phyloP scores from a whole-genome alignment of 306 rosid species.

The Delonix regia region DNA sequence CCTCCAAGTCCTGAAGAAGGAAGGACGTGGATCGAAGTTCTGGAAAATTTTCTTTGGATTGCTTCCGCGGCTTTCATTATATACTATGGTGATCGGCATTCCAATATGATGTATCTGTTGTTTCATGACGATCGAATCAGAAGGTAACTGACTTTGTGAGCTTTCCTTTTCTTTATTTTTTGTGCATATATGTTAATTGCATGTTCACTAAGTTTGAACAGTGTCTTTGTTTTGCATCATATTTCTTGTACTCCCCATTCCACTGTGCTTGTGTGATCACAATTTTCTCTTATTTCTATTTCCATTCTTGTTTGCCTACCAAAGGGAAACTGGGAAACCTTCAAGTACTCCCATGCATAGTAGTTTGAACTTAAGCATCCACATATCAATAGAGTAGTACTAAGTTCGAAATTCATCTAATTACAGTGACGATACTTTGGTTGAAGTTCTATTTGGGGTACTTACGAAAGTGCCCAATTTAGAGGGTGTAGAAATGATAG shows the following conservation, averaged over 20 bases:
- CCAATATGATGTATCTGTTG: conserved; percentile 78
- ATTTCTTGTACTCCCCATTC: neutral
- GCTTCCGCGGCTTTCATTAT: conserved; percentile 78
- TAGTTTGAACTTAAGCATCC: neutral
- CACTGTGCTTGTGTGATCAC: no score
- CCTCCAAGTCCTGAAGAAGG: conserved; percentile 42
- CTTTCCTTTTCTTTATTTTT: neutral
- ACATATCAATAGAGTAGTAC: neutral
- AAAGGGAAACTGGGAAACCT: neutral
- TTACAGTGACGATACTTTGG: neutral
- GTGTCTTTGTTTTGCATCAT: neutral
- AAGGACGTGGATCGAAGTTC: conserved; percentile 69
- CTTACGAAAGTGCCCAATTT: neutral
- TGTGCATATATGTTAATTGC: neutral
- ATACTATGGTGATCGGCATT: conserved; percentile 79
- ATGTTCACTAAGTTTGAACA: neutral
- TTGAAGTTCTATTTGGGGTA: neutral
- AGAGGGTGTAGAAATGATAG: neutral
- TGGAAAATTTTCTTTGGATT: conserved; percentile 86
- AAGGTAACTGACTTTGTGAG: conserved; percentile 56
- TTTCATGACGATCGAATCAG: conserved; percentile 81
- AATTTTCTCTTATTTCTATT: neutral
- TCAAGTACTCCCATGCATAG: neutral
- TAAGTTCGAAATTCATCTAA: neutral
- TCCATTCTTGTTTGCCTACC: neutral